Evolutionary conservation across 176 grass and related monocot species (phyloP).

Genomic region (Calamus simplicifolius): DNA sequence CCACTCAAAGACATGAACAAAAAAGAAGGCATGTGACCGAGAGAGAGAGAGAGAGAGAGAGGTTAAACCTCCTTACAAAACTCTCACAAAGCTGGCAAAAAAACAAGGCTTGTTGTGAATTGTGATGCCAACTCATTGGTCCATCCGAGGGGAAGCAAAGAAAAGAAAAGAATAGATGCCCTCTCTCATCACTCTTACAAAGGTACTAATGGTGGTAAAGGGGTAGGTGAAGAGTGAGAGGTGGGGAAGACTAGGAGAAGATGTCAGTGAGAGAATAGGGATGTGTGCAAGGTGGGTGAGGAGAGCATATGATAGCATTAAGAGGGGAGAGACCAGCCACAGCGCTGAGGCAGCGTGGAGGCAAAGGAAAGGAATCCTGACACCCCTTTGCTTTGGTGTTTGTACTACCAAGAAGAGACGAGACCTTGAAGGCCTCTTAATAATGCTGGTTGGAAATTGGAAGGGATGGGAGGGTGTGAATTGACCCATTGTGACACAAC

Average conservation of each 20-base stretch:
- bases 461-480: neutral
- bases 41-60: too few relatives aligned
- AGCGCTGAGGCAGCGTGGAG: neutral
- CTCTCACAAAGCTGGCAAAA: too few relatives aligned
- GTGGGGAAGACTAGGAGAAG: neutral
- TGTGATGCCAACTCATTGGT: neutral
- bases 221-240: neutral
- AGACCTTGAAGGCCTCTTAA: neutral
- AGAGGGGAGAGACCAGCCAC: neutral
- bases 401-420: neutral
- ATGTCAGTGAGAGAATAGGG: neutral
- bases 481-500: too few relatives aligned
- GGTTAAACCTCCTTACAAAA: too few relatives aligned
- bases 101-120: too few relatives aligned
- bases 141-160: neutral
- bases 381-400: conserved; percentile 2
- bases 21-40: too few relatives aligned
- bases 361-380: neutral
- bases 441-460: neutral
- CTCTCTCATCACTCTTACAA: neutral
- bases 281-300: conserved; percentile 3
- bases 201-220: neutral
- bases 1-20: too few relatives aligned
- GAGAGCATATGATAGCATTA: neutral
- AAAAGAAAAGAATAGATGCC: neutral